These are phyloP conservation scores for Aspergillus affinis DNA, from an alignment of 495 filamentous ascomycete species.

Conservation along the genomic window DNA sequence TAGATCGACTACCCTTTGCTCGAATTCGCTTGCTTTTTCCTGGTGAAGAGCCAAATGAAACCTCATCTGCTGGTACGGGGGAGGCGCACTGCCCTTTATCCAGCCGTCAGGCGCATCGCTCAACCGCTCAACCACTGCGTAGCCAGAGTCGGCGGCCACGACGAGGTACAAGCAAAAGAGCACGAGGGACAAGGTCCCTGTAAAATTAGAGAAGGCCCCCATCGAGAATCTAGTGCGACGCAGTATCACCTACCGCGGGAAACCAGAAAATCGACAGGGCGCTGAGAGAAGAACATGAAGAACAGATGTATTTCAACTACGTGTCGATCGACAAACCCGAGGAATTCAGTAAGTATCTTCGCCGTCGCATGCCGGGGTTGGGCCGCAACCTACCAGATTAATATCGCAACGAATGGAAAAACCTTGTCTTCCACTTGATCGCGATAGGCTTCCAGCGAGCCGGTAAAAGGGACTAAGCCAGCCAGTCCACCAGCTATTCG, in stretches of 20 bases:
- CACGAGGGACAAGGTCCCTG: slow-evolving; percentile 14
- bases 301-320: not conserved
- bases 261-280: not conserved
- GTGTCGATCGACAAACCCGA: not conserved
- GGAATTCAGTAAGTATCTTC: not conserved
- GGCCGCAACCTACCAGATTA: too few relatives aligned
- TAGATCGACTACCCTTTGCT: slow-evolving; percentile 60
- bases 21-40: slow-evolving; percentile 53
- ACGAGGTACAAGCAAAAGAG: slow-evolving; percentile 8
- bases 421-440: not conserved
- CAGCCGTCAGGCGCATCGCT: slow-evolving; percentile 44
- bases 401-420: too few relatives aligned
- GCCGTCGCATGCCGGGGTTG: not conserved
- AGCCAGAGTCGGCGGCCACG: slow-evolving; percentile 9
- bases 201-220: not conserved
- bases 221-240: not conserved
- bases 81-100: slow-evolving; percentile 38
- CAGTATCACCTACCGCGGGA: not conserved
- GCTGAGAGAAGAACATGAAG: not conserved
- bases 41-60: slow-evolving; percentile 57
- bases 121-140: slow-evolving; percentile 48
- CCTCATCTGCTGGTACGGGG: slow-evolving; percentile 37
- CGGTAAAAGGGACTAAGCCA: too few relatives aligned
- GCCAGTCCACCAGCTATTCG: too few relatives aligned
- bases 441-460: not conserved